A percentile compares a stretch with the other conserved stretches of the same genome.
These are phyloP conservation scores for Fragilaria crotonensis DNA, from an alignment of 108 stramenopile species.

Conservation along the genomic window DNA sequence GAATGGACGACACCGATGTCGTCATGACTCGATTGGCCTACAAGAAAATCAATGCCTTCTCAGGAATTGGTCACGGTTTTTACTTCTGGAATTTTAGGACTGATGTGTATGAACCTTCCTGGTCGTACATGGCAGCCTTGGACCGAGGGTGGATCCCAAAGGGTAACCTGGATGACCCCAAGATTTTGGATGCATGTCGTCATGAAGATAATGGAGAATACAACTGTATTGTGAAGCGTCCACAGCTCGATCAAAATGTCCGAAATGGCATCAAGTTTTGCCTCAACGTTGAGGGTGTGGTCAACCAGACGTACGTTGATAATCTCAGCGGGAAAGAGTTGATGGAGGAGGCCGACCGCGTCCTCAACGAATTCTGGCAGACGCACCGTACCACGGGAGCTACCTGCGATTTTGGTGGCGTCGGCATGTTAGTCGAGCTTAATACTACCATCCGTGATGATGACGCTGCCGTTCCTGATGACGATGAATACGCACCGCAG, in stretches of 20 bases:
- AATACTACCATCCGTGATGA: constrained; percentile 41
- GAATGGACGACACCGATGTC: constrained; percentile 67
- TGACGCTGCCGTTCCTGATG: constrained; percentile 37
- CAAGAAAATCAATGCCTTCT: constrained; percentile 82
- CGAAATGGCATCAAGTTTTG: constrained; percentile 40
- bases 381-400: constrained; percentile 40
- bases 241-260: constrained; percentile 36
- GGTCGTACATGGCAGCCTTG: constrained; percentile 76
- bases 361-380: constrained; percentile 51
- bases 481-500: constrained; percentile 37
- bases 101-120: constrained; percentile 76
- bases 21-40: constrained; percentile 69
- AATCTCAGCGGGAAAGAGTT: constrained; percentile 42
- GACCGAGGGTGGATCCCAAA: constrained; percentile 76
- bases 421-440: constrained; percentile 45
- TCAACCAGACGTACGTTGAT: constrained; percentile 18
- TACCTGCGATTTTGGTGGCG: constrained; percentile 87
- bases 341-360: constrained; percentile 36
- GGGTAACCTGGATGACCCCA: constrained; percentile 48
- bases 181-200: constrained; percentile 50
- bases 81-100: constrained; percentile 94
- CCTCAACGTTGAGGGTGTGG: constrained; percentile 9
- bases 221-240: constrained; percentile 47
- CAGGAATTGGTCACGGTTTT: constrained; percentile 74
- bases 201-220: constrained; percentile 46